These are phyloP conservation scores for Neurospora sp. DNA, from an alignment of 495 filamentous ascomycete species.

Conservation along the genomic window DNA sequence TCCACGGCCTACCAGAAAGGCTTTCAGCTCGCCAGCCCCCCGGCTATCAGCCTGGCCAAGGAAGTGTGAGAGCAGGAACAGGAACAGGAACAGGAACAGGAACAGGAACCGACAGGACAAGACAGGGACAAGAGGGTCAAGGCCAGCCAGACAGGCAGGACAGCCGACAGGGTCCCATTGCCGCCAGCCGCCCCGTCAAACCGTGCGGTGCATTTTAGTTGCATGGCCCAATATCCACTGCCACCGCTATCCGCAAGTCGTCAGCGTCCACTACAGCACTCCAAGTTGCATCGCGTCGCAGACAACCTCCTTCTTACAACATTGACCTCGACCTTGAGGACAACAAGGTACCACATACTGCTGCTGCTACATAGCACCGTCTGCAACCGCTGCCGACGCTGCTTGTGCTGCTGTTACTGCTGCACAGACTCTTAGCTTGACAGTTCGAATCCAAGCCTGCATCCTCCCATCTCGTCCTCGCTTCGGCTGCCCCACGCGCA, in stretches of 20 bases:
- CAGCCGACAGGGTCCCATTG: neutral
- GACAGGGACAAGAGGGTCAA: neutral
- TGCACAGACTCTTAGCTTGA: neutral
- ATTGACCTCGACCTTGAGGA: neutral
- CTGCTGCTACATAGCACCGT: neutral
- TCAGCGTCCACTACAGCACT: neutral
- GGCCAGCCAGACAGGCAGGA: neutral
- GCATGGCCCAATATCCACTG: neutral
- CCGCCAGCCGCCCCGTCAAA: neutral
- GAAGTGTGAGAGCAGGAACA: neutral
- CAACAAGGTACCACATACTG: neutral
- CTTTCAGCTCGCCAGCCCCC: neutral
- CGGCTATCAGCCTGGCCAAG: neutral
- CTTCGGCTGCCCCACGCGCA: neutral
- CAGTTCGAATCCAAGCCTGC: neutral
- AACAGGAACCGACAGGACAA: neutral
- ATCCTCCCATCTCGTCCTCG: constrained; percentile 1
- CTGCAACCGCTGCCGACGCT: neutral
- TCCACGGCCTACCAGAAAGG: neutral
- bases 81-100: neutral
- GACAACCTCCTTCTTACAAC: constrained; percentile 1
- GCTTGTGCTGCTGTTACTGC: neutral
- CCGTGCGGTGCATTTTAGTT: neutral
- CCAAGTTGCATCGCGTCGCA: constrained; percentile 12
- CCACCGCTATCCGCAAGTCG: neutral